Conservation (phyloP, 2,329 filamentous ascomycete genomes). For the Nemania abortiva region DNA sequence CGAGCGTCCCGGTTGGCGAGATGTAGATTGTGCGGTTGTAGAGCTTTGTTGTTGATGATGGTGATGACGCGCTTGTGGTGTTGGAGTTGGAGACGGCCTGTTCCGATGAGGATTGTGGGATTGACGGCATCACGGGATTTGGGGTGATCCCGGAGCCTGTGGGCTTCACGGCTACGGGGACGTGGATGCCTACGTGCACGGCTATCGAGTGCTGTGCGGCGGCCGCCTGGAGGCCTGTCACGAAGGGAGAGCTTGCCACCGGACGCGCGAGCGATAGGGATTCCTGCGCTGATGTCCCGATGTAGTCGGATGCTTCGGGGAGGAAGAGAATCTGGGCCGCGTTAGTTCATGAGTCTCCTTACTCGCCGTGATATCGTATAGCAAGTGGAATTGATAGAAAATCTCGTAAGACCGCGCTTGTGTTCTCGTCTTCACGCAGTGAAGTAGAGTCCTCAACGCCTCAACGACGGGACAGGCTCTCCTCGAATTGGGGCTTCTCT, state of each 20-base stretch:
- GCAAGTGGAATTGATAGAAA: background rate
- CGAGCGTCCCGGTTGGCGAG: constrained; percentile 57
- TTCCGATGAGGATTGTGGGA: constrained; percentile 33
- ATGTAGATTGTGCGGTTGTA: constrained; percentile 68
- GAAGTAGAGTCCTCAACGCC: no score
- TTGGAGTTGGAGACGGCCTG: background rate
- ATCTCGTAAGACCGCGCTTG: background rate
- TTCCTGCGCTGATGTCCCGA: constrained; percentile 75
- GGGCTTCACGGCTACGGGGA: constrained; percentile 65
- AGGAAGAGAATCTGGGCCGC: constrained; percentile 79
- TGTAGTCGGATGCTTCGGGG: constrained; percentile 92
- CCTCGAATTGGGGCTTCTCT: background rate
- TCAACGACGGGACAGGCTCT: no score
- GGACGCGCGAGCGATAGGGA: constrained; percentile 78
- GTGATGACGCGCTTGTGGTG: background rate
- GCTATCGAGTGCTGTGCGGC: constrained; percentile 74
- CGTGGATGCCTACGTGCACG: constrained; percentile 90
- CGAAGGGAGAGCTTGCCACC: constrained; percentile 75
- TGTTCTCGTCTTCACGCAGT: background rate
- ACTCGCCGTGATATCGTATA: background rate
- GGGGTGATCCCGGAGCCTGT: background rate
- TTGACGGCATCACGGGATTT: constrained; percentile 41
- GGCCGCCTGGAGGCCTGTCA: constrained; percentile 77
- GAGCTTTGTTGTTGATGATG: constrained; percentile 52
- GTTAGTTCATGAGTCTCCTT: constrained; percentile 21